A percentile compares a stretch with the other conserved stretches of the same genome.
These are phyloP conservation scores for Tetradesmus obliquus DNA, from an alignment of 139 green algal genomes.

Conservation along the genomic window DNA sequence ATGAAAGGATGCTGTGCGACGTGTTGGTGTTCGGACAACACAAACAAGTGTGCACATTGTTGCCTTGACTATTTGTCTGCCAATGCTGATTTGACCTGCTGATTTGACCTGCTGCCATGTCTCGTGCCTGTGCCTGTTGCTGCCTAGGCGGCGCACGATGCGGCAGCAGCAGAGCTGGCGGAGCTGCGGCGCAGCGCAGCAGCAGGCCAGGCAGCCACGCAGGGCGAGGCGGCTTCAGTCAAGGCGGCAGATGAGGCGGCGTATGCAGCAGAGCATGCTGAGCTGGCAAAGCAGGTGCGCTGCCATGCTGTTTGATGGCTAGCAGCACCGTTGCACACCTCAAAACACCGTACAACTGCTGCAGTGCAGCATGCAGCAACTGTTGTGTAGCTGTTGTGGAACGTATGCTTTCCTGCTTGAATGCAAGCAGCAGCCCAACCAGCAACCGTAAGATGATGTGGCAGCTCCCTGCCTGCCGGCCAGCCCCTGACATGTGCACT, in stretches of 20 bases:
- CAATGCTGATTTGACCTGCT: too few species aligned
- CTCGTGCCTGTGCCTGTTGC: neutral
- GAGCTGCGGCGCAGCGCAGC: conserved; percentile 9
- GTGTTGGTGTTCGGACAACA: too few species aligned
- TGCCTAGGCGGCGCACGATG: conserved; percentile 24
- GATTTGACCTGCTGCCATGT: too few species aligned
- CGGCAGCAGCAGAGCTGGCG: conserved; percentile 24
- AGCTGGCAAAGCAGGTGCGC: conserved; percentile 38
- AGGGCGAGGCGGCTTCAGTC: neutral
- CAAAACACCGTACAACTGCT: neutral
- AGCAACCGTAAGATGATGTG: too few species aligned
- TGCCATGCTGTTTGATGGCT: neutral
- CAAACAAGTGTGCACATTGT: too few species aligned
- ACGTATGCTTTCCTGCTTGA: too few species aligned
- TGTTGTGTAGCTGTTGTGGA: neutral
- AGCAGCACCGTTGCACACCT: neutral
- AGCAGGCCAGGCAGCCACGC: conserved; percentile 4
- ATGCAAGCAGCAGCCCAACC: too few species aligned
- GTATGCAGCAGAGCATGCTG: conserved; percentile 2
- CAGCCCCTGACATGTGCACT: too few species aligned
- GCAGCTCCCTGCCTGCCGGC: too few species aligned
- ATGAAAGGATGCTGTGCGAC: too few species aligned
- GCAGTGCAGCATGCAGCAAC: neutral
- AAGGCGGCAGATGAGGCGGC: neutral
- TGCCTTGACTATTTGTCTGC: too few species aligned